Evolutionary conservation across 2,329 filamentous ascomycete genomes (phyloP), one percentile per base, ranked within the genome.

Genomic region (Beauveria bassiana): DNA sequence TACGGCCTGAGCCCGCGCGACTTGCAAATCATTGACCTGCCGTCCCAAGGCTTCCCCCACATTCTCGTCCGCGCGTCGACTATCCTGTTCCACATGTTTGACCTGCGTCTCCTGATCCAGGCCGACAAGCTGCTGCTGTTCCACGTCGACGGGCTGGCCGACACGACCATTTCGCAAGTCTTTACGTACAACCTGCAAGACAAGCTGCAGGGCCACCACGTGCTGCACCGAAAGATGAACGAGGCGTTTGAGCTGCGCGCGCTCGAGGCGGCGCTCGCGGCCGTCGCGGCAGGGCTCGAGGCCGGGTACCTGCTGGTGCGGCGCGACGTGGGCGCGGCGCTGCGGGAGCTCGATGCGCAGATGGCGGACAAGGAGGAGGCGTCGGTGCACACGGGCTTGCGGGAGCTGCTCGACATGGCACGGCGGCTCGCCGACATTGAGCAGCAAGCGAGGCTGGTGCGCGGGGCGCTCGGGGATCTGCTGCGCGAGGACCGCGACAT

Each of bases 401-500:
- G 69, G 8, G 63, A 62, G 2, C 49, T 74, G 14, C 66, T 73
- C 22, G 68, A 73, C 28, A 65, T 66, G 64, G n/a, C 70, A 67
- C 51, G 64, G 61, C 20, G 66, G 70, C 20, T 65, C 61, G 46
- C 64, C 61, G 14, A 70, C 71, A 47, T 71, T 71, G 62, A 71
- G 72, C 42, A 71, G 69, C 56, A 58, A 8, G 72, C 72, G 2
- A 68, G 69, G 1, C 70, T 71, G n/a, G 69, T 74, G 26, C 71
- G 71, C 9, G 68, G 68, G 12, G 69, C 71, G 3, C 63, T 73
- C 2, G 68, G 70, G 55, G 71, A 73, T 43, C 61, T 74, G 1
- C 67, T 75, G 8, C 69, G 69, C 56, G 70, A 71, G 5, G 72
- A 75, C 47, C 68, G 70, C 51, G 73, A 75, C 61, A 70, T 75